Percentiles rank a stretch among this genome's conserved stretches.
These are phyloP conservation scores for Erodium maritimum DNA, from an alignment of 345 rosid genomes.

Conservation along the genomic window DNA sequence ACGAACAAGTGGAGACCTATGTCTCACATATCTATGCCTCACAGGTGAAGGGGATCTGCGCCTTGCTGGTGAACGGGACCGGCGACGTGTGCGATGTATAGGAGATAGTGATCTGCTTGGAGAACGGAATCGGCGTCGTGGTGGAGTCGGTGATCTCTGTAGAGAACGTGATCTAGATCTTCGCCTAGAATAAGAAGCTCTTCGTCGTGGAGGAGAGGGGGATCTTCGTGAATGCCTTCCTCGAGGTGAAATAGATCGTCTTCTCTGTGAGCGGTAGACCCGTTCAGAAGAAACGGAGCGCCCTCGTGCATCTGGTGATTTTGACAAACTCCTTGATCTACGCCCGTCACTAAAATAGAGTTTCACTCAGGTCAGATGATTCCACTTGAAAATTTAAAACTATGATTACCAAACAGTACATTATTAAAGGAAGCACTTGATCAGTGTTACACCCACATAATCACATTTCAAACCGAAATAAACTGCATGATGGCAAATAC, in stretches of 20 bases:
- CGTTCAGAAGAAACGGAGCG: constrained; percentile 29
- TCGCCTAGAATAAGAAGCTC: constrained; percentile 22
- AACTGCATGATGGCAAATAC: constrained; percentile 4
- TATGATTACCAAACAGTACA: neutral
- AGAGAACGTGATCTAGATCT: constrained; percentile 30
- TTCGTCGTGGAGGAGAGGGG: constrained; percentile 27
- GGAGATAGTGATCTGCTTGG: constrained; percentile 34
- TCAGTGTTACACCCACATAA: neutral
- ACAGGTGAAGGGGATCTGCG: constrained; percentile 23
- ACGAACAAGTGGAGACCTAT: constrained; percentile 14
- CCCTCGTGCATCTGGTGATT: constrained; percentile 34
- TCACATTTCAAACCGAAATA: neutral
- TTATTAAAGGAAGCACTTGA: neutral
- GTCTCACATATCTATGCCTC: constrained; percentile 7
- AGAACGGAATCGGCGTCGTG: constrained; percentile 29
- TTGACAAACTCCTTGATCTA: constrained; percentile 62
- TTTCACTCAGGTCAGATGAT: neutral
- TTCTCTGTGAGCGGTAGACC: constrained; percentile 25
- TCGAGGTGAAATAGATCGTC: constrained; percentile 29
- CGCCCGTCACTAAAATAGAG: constrained; percentile 20
- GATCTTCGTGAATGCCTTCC: constrained; percentile 37
- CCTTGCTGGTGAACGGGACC: constrained; percentile 19
- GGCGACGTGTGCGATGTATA: neutral
- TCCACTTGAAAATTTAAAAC: neutral
- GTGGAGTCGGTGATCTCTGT: constrained; percentile 25